Percentiles rank a stretch among this genome's conserved stretches.
These are phyloP conservation scores for Besnoitia besnoiti DNA, from an alignment of 169 alveolate genomes.

Conservation along the genomic window DNA sequence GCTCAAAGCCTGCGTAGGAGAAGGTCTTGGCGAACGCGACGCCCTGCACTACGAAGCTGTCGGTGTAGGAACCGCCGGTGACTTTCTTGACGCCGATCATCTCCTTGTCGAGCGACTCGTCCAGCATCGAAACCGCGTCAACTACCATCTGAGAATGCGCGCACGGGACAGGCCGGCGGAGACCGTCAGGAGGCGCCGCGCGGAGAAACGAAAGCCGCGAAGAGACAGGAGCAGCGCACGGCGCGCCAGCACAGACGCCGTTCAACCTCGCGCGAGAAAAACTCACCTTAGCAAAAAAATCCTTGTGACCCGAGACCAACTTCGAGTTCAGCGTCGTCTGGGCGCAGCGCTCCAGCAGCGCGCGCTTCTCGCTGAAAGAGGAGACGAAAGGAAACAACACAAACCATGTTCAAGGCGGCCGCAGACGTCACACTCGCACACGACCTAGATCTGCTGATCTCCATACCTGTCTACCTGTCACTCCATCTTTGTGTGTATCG, in stretches of 20 bases:
- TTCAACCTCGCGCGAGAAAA: neutral
- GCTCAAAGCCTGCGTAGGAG: constrained; percentile 99
- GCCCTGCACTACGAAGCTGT: constrained; percentile 94
- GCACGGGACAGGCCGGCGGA: neutral
- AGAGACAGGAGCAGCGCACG: neutral
- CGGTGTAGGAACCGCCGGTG: constrained; percentile 95
- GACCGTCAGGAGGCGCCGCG: no score
- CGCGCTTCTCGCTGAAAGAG: constrained; percentile 79
- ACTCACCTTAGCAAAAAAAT: constrained; percentile 88
- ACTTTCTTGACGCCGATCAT: constrained; percentile 97
- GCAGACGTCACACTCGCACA: neutral
- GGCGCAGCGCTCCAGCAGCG: constrained; percentile 95
- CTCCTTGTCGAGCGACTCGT: constrained; percentile 87
- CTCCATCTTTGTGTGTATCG: neutral
- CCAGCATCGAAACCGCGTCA: constrained; percentile 94
- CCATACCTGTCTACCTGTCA: neutral
- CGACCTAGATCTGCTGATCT: constrained; percentile 19
- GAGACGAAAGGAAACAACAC: neutral
- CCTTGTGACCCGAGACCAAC: constrained; percentile 93
- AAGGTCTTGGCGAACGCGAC: constrained; percentile 99
- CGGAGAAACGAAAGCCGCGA: neutral
- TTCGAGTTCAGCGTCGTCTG: constrained; percentile 97
- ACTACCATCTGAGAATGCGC: constrained; percentile 86
- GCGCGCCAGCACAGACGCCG: constrained; percentile 10
- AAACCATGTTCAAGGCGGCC: neutral